Conservation (phyloP, 2,329 filamentous ascomycete genomes). For the Ophiocordyceps sinensis region DNA sequence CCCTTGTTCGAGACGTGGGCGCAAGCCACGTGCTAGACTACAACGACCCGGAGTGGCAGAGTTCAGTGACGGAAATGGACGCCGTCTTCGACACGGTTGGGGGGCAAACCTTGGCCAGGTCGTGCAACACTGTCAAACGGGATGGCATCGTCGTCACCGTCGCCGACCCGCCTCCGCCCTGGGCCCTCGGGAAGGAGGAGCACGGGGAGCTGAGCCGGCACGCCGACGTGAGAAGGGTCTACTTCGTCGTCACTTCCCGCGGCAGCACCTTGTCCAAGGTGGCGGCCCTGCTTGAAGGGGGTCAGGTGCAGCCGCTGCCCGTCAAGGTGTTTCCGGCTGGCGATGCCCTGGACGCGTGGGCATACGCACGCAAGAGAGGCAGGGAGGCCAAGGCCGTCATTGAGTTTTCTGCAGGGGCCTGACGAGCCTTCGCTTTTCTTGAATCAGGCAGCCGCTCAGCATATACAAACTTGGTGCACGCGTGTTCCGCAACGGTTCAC, state of each 20-base stretch:
- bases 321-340: slow-evolving; percentile 10
- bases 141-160: slow-evolving; percentile 19
- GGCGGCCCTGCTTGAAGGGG: slow-evolving; percentile 9
- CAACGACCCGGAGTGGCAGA: slow-evolving; percentile 8
- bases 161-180: slow-evolving; percentile 16
- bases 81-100: slow-evolving; percentile 3
- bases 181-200: slow-evolving; percentile 12
- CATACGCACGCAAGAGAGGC: slow-evolving; percentile 8
- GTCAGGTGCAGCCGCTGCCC: slow-evolving; percentile 6
- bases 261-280: slow-evolving; percentile 7
- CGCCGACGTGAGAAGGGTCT: slow-evolving; percentile 10
- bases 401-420: slow-evolving; percentile 6
- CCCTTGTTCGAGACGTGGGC: slow-evolving; percentile 7
- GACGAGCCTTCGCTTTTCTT: too few species aligned
- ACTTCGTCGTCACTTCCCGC: slow-evolving; percentile 15
- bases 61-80: slow-evolving; percentile 9
- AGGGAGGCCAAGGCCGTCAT: slow-evolving; percentile 13
- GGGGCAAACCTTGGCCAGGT: slow-evolving; percentile 10
- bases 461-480: too few species aligned
- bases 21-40: slow-evolving; percentile 14
- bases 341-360: slow-evolving; percentile 13
- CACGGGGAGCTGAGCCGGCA: slow-evolving; percentile 6
- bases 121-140: slow-evolving; percentile 15
- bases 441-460: too few species aligned
- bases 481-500: too few species aligned